Conservation (phyloP, 2,329 filamentous ascomycete genomes). For the Thermothelomyces thermophilus region DNA sequence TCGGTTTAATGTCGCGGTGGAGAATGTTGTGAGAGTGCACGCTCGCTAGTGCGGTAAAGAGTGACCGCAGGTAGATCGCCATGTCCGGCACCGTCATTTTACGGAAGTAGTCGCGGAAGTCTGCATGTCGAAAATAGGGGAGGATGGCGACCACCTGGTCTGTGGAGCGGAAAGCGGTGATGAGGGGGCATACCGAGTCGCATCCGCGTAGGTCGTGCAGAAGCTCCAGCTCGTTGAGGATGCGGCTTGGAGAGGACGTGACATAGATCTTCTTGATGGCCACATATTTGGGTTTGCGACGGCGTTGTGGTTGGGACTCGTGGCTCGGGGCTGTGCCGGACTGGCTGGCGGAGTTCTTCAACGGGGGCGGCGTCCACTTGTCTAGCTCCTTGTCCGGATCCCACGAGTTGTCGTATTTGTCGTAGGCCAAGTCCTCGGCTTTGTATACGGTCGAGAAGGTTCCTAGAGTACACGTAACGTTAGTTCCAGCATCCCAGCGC, state of each 20-base stretch:
- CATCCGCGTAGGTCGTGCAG: slow-evolving; percentile 80
- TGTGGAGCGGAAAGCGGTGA: slow-evolving; percentile 90
- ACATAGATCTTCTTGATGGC: slow-evolving; percentile 99
- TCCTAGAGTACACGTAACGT: slow-evolving; percentile 45
- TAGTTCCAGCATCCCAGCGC: too few species aligned
- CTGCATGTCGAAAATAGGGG: slow-evolving; percentile 90
- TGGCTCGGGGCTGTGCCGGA: too few species aligned
- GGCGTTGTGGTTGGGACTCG: slow-evolving; percentile 26
- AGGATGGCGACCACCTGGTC: slow-evolving; percentile 94
- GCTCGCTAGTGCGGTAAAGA: slow-evolving; percentile 77
- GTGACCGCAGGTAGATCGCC: slow-evolving; percentile 78
- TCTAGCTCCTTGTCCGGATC: slow-evolving; percentile 63
- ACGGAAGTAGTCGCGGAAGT: slow-evolving; percentile 92
- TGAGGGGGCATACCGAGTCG: slow-evolving; percentile 82
- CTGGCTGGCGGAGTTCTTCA: slow-evolving; percentile 44
- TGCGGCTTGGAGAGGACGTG: slow-evolving; percentile 86
- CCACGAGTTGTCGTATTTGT: slow-evolving; percentile 80
- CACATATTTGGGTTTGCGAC: slow-evolving; percentile 65
- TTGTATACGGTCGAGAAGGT: slow-evolving; percentile 99
- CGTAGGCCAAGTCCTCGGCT: slow-evolving; percentile 84
- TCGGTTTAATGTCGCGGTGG: slow-evolving; percentile 94
- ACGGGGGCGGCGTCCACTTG: slow-evolving; percentile 63
- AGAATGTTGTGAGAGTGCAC: slow-evolving; percentile 82
- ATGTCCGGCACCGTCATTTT: slow-evolving; percentile 83
- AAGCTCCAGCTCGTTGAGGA: slow-evolving; percentile 92